Conservation (phyloP, 768 basidiomycete genomes). For the Mycena chlorophos region DNA sequence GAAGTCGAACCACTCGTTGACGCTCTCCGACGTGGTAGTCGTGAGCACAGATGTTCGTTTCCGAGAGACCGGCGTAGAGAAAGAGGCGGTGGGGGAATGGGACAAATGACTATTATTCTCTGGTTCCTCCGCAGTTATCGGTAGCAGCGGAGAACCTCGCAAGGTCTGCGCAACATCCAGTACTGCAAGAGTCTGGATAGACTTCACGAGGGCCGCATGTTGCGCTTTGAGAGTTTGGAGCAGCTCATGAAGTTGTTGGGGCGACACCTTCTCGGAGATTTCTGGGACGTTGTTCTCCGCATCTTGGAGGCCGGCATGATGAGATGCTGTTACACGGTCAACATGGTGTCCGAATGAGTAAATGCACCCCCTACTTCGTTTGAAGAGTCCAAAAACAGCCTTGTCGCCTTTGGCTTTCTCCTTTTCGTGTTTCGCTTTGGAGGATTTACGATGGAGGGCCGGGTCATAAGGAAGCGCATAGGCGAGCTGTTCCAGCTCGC, state of each 20-base stretch:
- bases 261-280: slow-evolving; percentile 11
- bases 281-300: slow-evolving; percentile 16
- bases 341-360: slow-evolving; percentile 3
- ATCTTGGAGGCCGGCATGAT: slow-evolving; percentile 27
- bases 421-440: slow-evolving; percentile 40
- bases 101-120: slow-evolving; percentile 24
- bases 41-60: slow-evolving; percentile 45
- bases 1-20: slow-evolving; percentile 79
- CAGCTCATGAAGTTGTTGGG: slow-evolving; percentile 46
- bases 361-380: slow-evolving; percentile 46
- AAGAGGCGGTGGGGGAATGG: slow-evolving; percentile 20
- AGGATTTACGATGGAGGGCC: slow-evolving; percentile 36
- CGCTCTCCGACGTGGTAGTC: slow-evolving; percentile 51
- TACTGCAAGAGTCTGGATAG: slow-evolving; percentile 36
- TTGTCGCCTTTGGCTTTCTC: slow-evolving; percentile 54
- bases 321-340: slow-evolving; percentile 21
- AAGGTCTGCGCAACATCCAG: slow-evolving; percentile 28
- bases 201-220: slow-evolving; percentile 51
- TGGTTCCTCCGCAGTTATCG: slow-evolving; percentile 52
- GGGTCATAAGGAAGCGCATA: slow-evolving; percentile 41
- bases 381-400: slow-evolving; percentile 59
- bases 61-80: slow-evolving; percentile 32
- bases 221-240: slow-evolving; percentile 61
- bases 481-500: slow-evolving; percentile 58
- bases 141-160: slow-evolving; percentile 41